Base-by-base conservation (phyloP, 768 basidiomycete genomes). In the Amanita polypyramis region DNA sequence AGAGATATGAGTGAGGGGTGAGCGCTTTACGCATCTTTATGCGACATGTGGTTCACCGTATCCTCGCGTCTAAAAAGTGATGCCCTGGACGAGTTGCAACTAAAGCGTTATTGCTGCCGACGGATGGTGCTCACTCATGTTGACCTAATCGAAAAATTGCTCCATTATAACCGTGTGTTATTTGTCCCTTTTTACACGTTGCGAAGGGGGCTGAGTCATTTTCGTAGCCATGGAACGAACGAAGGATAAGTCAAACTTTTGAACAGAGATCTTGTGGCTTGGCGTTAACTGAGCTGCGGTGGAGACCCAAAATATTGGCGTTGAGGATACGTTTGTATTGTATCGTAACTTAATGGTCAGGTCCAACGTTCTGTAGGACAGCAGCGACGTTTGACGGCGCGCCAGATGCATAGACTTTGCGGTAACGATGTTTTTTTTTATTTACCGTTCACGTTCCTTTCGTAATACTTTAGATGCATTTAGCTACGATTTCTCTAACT, bases 111-210 rank as follows among this genome's bases (percentile, higher is more conserved):
- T 60, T 98, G 95, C 66, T 97, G 95, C 66, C 76, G 94, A 38
- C 78, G 95, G 41, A 97, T 97, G 95, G 89, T 98, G 5, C 70
- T 98, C 47, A 97, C 94, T 0, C 95, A 98, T 62, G 95, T 97
- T 50, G 95, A 97, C 67, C 74, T 97, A 53, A 97, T 97, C 55
- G 95, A 97, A 67, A 97, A 98, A 66, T 75, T 97, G 12, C 70
- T 97, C 19, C 91, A 95, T 58, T 98, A 94, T 64, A 95, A 94
- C 65, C 92, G 93, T 96, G 45, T 56, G 85, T 71, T 14, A n/a
- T 7, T 36, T 10, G n/a, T n/a, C 17, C 6, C 19, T 20, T 49
- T 32, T 14, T 50, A 36, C 44, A n/a, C 6, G 3, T 14, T 36
- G 17, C 14, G 14, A n/a, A 36, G 5, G 17, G 25, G 47, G 33